Conservation (phyloP, 805 yeast species). For the Lachancea waltii region DNA sequence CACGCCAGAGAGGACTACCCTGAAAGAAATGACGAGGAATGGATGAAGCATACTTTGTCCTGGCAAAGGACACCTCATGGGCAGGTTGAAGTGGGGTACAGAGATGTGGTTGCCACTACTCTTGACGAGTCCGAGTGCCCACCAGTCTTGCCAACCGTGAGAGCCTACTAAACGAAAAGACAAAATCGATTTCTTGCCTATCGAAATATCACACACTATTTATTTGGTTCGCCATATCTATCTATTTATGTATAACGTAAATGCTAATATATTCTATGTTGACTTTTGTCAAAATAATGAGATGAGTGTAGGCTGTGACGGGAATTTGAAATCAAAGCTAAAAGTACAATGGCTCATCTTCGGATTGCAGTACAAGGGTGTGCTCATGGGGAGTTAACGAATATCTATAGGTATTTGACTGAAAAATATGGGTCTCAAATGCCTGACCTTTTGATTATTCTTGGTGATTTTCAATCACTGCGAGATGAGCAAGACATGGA, state of each 20-base stretch:
- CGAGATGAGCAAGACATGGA: conserved; percentile 56
- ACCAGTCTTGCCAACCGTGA: conserved; percentile 93
- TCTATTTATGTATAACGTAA: not conserved
- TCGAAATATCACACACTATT: too few species aligned
- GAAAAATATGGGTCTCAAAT: not conserved
- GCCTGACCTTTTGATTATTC: conserved; percentile 57
- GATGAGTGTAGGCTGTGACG: too few species aligned
- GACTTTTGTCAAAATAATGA: too few species aligned
- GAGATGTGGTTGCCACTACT: conserved; percentile 76
- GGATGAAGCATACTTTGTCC: conserved; percentile 97
- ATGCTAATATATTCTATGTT: not conserved
- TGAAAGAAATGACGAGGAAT: conserved; percentile 87
- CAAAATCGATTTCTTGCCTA: conserved; percentile 1
- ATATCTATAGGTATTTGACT: conserved; percentile 42
- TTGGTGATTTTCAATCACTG: conserved; percentile 90
- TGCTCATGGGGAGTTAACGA: conserved; percentile 72
- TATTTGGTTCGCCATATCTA: conserved; percentile 1
- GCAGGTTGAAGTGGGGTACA: conserved; percentile 68
- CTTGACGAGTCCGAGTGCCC: conserved; percentile 90
- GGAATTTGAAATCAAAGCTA: too few species aligned
- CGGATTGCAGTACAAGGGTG: conserved; percentile 80
- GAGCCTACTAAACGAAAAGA: conserved; percentile 62
- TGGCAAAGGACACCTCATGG: conserved; percentile 77
- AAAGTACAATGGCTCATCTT: conserved; percentile 13
- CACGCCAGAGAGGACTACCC: conserved; percentile 98